phyloP scores from a whole-genome alignment of 345 rosid genomes.

The Viola odorata region DNA sequence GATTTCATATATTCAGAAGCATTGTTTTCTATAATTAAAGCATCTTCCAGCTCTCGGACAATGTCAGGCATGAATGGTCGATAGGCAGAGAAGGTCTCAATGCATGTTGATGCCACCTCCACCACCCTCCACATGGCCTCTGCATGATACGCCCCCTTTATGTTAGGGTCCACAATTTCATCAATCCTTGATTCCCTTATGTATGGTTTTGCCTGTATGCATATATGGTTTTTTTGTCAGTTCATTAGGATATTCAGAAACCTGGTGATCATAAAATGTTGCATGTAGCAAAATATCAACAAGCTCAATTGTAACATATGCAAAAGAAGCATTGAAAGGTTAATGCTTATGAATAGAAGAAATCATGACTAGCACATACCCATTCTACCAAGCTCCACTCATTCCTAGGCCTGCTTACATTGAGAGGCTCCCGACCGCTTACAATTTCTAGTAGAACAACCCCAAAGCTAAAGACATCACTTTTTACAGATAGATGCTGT shows the following conservation, averaged over 20 bases:
- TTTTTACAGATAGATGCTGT: slow-evolving; percentile 59
- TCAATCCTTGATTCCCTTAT: slow-evolving; percentile 64
- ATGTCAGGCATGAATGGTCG: slow-evolving; percentile 57
- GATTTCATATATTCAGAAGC: slow-evolving; percentile 75
- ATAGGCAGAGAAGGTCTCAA: slow-evolving; percentile 52
- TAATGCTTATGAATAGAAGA: not conserved
- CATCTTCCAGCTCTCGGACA: slow-evolving; percentile 66
- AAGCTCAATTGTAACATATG: too few species aligned
- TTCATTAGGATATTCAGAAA: not conserved
- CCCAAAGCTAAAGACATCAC: slow-evolving; percentile 70
- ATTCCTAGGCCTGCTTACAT: slow-evolving; percentile 51
- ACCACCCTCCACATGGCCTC: slow-evolving; percentile 82
- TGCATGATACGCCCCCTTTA: slow-evolving; percentile 60
- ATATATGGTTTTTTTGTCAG: slow-evolving; percentile 9
- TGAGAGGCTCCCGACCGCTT: slow-evolving; percentile 64
- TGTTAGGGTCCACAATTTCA: slow-evolving; percentile 61
- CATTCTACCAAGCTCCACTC: slow-evolving; percentile 83
- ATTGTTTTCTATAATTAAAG: slow-evolving; percentile 68
- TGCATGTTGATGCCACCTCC: slow-evolving; percentile 66
- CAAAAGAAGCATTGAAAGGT: not conserved
- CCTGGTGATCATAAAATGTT: not conserved
- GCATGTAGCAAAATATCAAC: not conserved
- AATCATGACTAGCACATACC: slow-evolving; percentile 32
- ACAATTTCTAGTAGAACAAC: slow-evolving; percentile 64
- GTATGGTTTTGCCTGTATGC: slow-evolving; percentile 51